Evolutionary conservation across 306 rosid genomes (phyloP).

Genomic region (Fagus crenata): DNA sequence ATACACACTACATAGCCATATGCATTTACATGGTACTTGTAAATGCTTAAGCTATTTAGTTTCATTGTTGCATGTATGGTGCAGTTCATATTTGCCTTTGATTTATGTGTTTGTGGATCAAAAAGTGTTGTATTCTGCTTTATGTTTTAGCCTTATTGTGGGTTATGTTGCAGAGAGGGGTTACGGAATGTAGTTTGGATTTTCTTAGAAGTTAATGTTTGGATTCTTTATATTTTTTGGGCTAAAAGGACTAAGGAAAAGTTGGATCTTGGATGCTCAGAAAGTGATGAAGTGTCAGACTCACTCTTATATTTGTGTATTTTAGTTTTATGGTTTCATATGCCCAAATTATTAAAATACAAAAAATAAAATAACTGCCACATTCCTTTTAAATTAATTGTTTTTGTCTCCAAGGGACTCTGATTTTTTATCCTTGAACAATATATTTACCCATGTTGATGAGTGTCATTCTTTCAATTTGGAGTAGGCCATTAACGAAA

Average conservation of each 20-base stretch:
- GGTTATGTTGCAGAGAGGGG: background rate
- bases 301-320: background rate
- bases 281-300: background rate
- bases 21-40: too few species aligned
- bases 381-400: background rate
- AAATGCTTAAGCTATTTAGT: background rate
- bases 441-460: background rate
- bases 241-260: background rate
- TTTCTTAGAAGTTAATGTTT: background rate
- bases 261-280: background rate
- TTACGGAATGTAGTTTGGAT: background rate
- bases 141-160: background rate
- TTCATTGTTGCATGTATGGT: background rate
- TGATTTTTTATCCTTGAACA: too few species aligned
- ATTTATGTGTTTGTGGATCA: background rate
- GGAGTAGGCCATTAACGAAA: conserved; percentile 59
- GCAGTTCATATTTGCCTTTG: background rate
- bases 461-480: conserved; percentile 17
- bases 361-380: background rate
- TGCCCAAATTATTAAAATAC: background rate
- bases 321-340: background rate
- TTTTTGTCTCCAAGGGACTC: background rate
- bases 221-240: background rate
- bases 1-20: background rate
- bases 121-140: background rate